Base-by-base conservation (phyloP, 2,329 filamentous ascomycete species). In the Apiospora sp. region DNA sequence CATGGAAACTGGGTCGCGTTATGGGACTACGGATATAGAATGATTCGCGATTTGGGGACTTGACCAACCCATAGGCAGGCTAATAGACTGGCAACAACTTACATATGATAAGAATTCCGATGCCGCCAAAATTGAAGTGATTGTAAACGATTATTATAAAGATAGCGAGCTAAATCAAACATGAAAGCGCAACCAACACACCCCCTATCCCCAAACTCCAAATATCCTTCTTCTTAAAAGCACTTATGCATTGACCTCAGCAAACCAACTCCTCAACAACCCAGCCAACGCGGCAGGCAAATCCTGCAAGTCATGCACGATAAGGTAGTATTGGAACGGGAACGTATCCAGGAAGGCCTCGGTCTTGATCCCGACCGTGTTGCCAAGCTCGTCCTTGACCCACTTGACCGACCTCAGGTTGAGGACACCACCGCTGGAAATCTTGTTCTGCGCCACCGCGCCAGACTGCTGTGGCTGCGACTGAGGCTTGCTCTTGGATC, bases 281-380 rank as follows among this genome's bases (percentile, higher is more conserved):
- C 93, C 93, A 19, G 95, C 94, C 83, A 99, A 83, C 61, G 98
- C 95, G 46, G 91, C 92, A 5, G 97, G 96, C 79, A 99, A 86
- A 83, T 99, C 96, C 79, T 93, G 92, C 68, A 99, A 91, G 84
- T 98, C 91, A 76, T 96, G 92, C 73, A 99, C 96, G 77, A 99
- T 94, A 72, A 99, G 85, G 81, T 98, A 99, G 85, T 98, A 99
- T 81, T 93, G 92, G 85, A 99, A 99, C 0, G 97, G 96, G 83
- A 99, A 99, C 10, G 92, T 93, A 82, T 99, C 97, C 77, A 99
- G 89, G 81, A 99, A 99, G 79, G 94, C 91, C 85, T 94, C 93
- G 82, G 97, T 95, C 78, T 92, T 92, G 72, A 98, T 90, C 74
- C 92, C 84, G 44, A 70, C 70, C n/a, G 69, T 72, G 84, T 91